These are phyloP conservation scores for Chondrostereum purpureum DNA, from an alignment of 1,284 basidiomycete genomes.

Conservation along the genomic window DNA sequence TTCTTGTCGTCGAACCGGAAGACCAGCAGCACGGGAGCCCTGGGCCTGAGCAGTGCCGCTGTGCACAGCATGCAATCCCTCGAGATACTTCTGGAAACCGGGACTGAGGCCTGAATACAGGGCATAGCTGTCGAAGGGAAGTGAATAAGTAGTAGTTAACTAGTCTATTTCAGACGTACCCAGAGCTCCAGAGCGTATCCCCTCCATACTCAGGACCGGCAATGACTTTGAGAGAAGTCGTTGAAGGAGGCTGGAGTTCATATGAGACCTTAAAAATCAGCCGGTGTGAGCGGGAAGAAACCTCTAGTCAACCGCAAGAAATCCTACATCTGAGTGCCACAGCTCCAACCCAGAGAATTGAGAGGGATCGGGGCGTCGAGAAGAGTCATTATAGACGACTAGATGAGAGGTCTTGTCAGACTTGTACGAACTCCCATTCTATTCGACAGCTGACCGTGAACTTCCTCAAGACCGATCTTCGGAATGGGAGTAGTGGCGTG, in stretches of 20 bases:
- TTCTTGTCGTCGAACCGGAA: constrained; percentile 56
- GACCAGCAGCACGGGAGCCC: constrained; percentile 57
- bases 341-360: constrained; percentile 73
- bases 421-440: not conserved
- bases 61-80: constrained; percentile 60
- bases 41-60: constrained; percentile 65
- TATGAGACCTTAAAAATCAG: constrained; percentile 44
- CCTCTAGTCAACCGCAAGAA: not conserved
- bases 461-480: constrained; percentile 69
- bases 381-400: constrained; percentile 68
- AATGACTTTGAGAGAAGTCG: constrained; percentile 65
- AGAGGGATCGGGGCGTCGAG: constrained; percentile 61
- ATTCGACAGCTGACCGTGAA: constrained; percentile 49
- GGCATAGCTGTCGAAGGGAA: constrained; percentile 52
- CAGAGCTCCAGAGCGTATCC: constrained; percentile 68
- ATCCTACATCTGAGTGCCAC: constrained; percentile 74
- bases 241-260: constrained; percentile 68
- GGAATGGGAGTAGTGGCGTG: constrained; percentile 79
- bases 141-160: constrained; percentile 13
- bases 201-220: constrained; percentile 60
- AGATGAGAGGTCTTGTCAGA: constrained; percentile 3
- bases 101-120: constrained; percentile 68
- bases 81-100: constrained; percentile 61
- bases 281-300: not conserved
- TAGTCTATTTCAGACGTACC: constrained; percentile 27